A percentile compares a stretch with the other conserved stretches of the same genome.
phyloP scores from a whole-genome alignment of 2,329 filamentous ascomycete genomes.

The Apiospora saccharicola region DNA sequence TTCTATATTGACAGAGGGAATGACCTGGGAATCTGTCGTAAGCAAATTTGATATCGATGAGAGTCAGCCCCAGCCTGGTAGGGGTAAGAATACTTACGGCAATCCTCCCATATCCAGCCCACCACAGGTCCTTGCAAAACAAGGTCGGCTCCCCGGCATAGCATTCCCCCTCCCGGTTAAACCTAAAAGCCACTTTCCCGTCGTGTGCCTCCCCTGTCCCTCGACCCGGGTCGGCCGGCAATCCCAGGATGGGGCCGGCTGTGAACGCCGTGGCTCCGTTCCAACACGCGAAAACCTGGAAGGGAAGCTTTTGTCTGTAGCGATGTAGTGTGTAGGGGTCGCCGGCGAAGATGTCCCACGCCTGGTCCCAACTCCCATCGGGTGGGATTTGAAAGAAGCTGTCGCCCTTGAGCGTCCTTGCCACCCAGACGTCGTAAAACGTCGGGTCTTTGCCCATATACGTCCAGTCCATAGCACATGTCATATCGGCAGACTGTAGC shows the following conservation, averaged over 20 bases:
- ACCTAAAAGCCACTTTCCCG: conserved; percentile 52
- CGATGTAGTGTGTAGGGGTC: conserved; percentile 45
- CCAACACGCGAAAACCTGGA: conserved; percentile 69
- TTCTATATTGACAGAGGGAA: conserved; percentile 63
- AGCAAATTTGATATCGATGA: neutral
- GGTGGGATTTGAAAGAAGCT: conserved; percentile 61
- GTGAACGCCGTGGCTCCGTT: conserved; percentile 61
- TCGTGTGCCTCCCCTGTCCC: neutral
- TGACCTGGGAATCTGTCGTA: conserved; percentile 26
- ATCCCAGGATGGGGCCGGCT: conserved; percentile 53
- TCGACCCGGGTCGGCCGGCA: conserved; percentile 1
- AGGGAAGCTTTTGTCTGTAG: conserved; percentile 50
- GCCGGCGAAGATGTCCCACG: conserved; percentile 62
- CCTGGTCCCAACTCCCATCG: conserved; percentile 56
- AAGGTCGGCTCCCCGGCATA: conserved; percentile 61
- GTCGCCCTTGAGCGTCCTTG: conserved; percentile 59
- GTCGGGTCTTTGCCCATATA: conserved; percentile 51
- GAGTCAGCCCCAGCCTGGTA: neutral
- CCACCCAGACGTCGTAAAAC: conserved; percentile 67
- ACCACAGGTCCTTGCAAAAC: conserved; percentile 66
- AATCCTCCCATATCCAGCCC: conserved; percentile 56
- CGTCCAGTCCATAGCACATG: conserved; percentile 67
- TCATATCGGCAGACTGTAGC: conserved; percentile 59
- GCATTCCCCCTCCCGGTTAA: conserved; percentile 53
- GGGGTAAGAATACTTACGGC: conserved; percentile 47